These are phyloP conservation scores for Candida andamanensis DNA, from an alignment of 805 yeast genomes.

Conservation along the genomic window DNA sequence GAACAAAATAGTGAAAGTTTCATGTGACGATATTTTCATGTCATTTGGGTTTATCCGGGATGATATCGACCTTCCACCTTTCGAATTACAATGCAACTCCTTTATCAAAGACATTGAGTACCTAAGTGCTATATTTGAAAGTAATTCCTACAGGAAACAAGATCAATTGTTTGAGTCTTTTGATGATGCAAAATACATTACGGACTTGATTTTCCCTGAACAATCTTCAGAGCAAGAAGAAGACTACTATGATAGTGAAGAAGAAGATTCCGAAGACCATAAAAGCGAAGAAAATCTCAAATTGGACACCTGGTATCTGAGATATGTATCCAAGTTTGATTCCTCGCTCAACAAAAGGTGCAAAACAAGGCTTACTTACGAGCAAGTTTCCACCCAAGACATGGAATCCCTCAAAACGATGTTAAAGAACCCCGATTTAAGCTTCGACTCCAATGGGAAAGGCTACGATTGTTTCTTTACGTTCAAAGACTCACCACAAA, in stretches of 20 bases:
- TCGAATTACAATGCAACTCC: slow-evolving; percentile 43
- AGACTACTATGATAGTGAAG: slow-evolving; percentile 13
- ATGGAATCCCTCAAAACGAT: slow-evolving; percentile 1
- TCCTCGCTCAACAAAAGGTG: slow-evolving; percentile 9
- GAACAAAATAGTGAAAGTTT: slow-evolving; percentile 57
- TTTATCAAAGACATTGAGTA: slow-evolving; percentile 49
- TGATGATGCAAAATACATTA: slow-evolving; percentile 19
- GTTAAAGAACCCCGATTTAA: slow-evolving; percentile 1
- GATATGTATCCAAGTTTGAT: slow-evolving; percentile 14
- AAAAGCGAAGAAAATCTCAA: slow-evolving; percentile 9
- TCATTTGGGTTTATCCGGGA: slow-evolving; percentile 66
- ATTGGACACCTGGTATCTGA: slow-evolving; percentile 16
- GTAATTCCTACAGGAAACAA: slow-evolving; percentile 31
- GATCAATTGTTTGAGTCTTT: slow-evolving; percentile 35
- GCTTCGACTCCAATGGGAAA: slow-evolving; percentile 14
- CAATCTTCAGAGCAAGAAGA: too few species aligned
- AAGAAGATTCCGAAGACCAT: slow-evolving; percentile 11
- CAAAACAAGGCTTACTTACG: slow-evolving; percentile 13
- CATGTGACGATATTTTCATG: slow-evolving; percentile 59
- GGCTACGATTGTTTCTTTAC: slow-evolving; percentile 32
- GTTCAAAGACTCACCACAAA: slow-evolving; percentile 17
- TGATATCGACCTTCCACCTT: slow-evolving; percentile 55
- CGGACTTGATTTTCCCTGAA: slow-evolving; percentile 25
- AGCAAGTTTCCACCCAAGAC: slow-evolving; percentile 6
- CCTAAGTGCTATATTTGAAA: slow-evolving; percentile 45